Base-by-base conservation (phyloP, 1,284 basidiomycete species). In the Pseudozyma flocculosa region DNA sequence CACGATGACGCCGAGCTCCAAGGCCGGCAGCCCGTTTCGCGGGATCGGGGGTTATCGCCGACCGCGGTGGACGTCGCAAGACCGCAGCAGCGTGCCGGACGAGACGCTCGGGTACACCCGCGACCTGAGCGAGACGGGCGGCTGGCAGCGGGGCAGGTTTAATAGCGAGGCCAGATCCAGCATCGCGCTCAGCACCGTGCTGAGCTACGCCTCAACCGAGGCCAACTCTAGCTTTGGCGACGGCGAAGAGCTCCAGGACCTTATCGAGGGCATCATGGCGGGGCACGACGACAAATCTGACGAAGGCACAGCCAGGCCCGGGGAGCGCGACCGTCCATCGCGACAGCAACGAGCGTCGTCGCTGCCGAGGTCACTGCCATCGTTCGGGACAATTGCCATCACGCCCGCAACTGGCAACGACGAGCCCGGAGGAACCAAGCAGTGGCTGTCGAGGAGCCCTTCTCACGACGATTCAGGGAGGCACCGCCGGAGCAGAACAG, bases 181-280 rank as follows among this genome's bases (percentile, higher is more conserved):
- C 32, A 17, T 34, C 15, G 32, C 32, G 32, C 32, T 34, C 11
- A 34, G 32, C 32, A 17, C 32, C 7, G 32, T 34, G 32, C 32
- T 34, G 32, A 57, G 56, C 32, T 17, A 57, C 15, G 50, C 56
- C 21, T 60, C 57, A 4, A 64, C 61, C 15, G 61, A 64, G 36
- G 61, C 54, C 4, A 64, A 64, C 37, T 64, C 61, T 29, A 57
- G 50, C 14, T 64, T 64, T 17, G 61, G 60, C 37, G 61, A 64
- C 15, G 53, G 53, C 2, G 61, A 64, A 38, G 61, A 64, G 43
- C 46, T 64, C 23, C 61, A 64, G 39, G 56, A 51, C 23, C 41
- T 64, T 5, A 36, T 64, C 8, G 61, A 64, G 4, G 60, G 57
- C 29, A 64, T 64, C 42, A 64, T 64, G 61, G 56, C 61, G 2